Evolutionary conservation across 345 rosid genomes (phyloP).

Genomic region (Eucalyptus sideroxylon): DNA sequence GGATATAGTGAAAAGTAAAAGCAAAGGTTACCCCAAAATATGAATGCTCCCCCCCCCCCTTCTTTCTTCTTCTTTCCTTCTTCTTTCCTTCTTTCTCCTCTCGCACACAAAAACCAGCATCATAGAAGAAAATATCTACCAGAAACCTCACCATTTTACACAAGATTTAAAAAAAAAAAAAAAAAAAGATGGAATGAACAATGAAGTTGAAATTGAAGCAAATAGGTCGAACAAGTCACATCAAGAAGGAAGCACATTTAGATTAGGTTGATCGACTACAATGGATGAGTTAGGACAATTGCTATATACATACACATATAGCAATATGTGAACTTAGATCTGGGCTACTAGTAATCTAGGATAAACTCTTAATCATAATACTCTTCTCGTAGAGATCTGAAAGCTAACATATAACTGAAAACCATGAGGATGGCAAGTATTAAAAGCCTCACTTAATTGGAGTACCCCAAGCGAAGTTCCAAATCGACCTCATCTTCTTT

Average conservation of each 20-base stretch:
- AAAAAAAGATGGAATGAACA: neutral
- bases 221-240: neutral
- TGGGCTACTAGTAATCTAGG: neutral
- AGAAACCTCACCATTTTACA: neutral
- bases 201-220: neutral
- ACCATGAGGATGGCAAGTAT: neutral
- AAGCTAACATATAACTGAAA: neutral
- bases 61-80: neutral
- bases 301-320: neutral
- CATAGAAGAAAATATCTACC: neutral
- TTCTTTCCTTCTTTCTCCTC: neutral
- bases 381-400: neutral
- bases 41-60: neutral
- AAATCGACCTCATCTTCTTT: slow-evolving; percentile 64
- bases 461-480: slow-evolving; percentile 84
- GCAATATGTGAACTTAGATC: neutral
- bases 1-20: neutral
- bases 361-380: neutral
- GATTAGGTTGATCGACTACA: neutral
- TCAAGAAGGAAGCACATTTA: neutral
- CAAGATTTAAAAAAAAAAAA: neutral
- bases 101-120: neutral
- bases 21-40: neutral
- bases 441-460: slow-evolving; percentile 8
- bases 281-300: neutral